Conservation (phyloP, 768 basidiomycete species). For the Rhodotorula graminis region DNA sequence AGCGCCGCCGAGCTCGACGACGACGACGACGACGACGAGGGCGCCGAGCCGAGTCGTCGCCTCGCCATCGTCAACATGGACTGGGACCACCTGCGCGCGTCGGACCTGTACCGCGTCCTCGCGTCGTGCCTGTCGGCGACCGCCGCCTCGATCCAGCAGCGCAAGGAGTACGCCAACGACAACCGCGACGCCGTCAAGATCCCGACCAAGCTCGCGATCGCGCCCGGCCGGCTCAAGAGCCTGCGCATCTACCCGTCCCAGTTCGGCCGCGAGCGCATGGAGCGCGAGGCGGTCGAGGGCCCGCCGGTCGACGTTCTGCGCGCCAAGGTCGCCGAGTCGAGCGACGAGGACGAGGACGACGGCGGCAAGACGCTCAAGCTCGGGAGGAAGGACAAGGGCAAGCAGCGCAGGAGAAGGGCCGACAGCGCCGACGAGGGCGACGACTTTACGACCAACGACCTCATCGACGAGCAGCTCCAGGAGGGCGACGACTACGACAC, state of each 20-base stretch:
- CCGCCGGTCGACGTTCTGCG: conserved; percentile 77
- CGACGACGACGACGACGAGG: conserved; percentile 48
- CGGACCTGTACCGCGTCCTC: conserved; percentile 86
- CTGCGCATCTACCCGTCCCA: conserved; percentile 87
- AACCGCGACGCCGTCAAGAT: conserved; percentile 35
- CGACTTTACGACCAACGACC: conserved; percentile 43
- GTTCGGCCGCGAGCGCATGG: conserved; percentile 83
- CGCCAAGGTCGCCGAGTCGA: conserved; percentile 43
- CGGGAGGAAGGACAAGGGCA: conserved; percentile 43
- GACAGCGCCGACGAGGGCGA: conserved; percentile 38
- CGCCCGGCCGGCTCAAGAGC: conserved; percentile 64
- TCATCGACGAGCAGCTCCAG: conserved; percentile 45
- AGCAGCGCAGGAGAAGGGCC: conserved; percentile 10
- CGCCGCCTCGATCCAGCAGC: conserved; percentile 49
- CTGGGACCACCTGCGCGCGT: conserved; percentile 91
- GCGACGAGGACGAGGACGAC: conserved; percentile 52
- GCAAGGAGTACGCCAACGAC: conserved; percentile 35
- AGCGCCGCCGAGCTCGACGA: conserved; percentile 47
- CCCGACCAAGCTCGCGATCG: conserved; percentile 46
- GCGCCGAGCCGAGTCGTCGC: conserved; percentile 58
- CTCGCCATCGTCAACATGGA: conserved; percentile 92
- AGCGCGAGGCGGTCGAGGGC: conserved; percentile 79
- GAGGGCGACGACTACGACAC: conserved; percentile 70
- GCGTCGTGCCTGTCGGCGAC: conserved; percentile 71
- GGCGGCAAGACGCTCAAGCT: conserved; percentile 35